Conservation (phyloP, 2,329 filamentous ascomycete species). For the Neonectria coccinea region DNA sequence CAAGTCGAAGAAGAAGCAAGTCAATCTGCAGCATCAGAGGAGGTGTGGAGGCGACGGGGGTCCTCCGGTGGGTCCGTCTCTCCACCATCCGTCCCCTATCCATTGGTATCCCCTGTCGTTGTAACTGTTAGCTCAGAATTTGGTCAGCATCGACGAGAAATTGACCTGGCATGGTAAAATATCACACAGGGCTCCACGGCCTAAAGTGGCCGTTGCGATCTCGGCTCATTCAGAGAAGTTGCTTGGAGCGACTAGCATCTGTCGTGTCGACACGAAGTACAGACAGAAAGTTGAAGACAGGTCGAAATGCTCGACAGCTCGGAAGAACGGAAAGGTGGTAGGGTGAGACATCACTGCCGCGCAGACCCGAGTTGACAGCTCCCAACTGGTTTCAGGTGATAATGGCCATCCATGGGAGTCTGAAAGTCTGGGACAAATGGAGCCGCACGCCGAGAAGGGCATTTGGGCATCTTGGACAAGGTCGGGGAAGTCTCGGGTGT, state of each 20-base stretch:
- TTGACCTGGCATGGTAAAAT: slow-evolving; percentile 16
- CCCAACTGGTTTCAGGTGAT: slow-evolving; percentile 28
- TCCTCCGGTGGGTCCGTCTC: slow-evolving; percentile 24
- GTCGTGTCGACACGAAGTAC: background rate
- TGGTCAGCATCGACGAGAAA: slow-evolving; percentile 25
- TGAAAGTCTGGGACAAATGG: slow-evolving; percentile 14
- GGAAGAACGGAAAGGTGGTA: slow-evolving; percentile 10
- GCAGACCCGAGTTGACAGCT: slow-evolving; percentile 15
- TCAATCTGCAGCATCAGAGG: slow-evolving; percentile 14
- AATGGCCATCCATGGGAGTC: slow-evolving; percentile 5
- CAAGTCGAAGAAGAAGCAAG: slow-evolving; percentile 11
- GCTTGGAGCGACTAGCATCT: background rate
- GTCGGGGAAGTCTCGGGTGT: slow-evolving; percentile 26
- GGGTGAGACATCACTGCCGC: slow-evolving; percentile 23
- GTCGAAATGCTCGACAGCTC: background rate
- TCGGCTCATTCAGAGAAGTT: slow-evolving; percentile 12
- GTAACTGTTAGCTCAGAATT: slow-evolving; percentile 17
- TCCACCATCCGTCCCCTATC: slow-evolving; percentile 20
- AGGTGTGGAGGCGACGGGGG: slow-evolving; percentile 29
- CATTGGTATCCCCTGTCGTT: slow-evolving; percentile 22
- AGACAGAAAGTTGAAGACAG: slow-evolving; percentile 1
- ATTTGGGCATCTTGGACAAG: slow-evolving; percentile 1
- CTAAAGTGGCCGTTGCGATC: slow-evolving; percentile 18
- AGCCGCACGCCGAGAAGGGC: slow-evolving; percentile 1
- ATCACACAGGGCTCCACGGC: slow-evolving; percentile 19